Evolutionary conservation across 331 rosid genomes (phyloP).

Genomic region (Telfairia occidentalis): DNA sequence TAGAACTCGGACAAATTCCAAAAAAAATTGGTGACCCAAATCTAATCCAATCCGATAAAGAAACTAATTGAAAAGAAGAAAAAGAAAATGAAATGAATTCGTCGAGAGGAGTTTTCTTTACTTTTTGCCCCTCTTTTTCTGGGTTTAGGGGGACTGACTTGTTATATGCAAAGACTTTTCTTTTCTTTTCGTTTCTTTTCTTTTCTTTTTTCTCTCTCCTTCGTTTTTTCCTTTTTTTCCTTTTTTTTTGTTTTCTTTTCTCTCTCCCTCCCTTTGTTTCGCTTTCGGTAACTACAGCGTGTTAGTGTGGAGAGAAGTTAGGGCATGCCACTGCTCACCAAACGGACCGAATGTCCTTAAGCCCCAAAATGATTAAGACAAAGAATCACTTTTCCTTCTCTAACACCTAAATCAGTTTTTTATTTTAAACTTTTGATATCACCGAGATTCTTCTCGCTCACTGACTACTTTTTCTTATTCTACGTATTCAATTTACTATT

Average conservation of each 20-base stretch:
- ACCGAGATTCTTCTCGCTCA: background rate
- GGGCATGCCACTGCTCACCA: background rate
- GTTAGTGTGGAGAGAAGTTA: background rate
- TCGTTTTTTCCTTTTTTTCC: background rate
- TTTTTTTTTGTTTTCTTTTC: background rate
- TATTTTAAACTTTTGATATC: too few relatives aligned
- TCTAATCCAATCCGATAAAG: conserved; percentile 2
- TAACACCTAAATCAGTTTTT: background rate
- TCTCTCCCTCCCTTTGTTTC: background rate
- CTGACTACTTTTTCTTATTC: background rate
- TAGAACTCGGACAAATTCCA: background rate
- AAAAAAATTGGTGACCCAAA: background rate
- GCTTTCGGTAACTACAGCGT: background rate
- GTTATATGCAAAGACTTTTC: conserved; percentile 8
- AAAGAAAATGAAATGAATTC: background rate
- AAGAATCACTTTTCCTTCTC: too few relatives aligned
- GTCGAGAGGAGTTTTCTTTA: conserved; percentile 2
- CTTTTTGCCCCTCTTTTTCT: conserved; percentile 7
- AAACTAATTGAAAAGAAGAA: background rate
- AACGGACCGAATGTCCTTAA: background rate
- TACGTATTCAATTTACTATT: too few relatives aligned
- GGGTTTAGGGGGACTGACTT: conserved; percentile 11
- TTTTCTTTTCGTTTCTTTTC: background rate
- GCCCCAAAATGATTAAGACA: background rate
- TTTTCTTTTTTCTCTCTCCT: background rate